Evolutionary conservation across 345 rosid genomes (phyloP), one percentile per base, ranked within the genome.

Genomic region (Gossypium stocksii): DNA sequence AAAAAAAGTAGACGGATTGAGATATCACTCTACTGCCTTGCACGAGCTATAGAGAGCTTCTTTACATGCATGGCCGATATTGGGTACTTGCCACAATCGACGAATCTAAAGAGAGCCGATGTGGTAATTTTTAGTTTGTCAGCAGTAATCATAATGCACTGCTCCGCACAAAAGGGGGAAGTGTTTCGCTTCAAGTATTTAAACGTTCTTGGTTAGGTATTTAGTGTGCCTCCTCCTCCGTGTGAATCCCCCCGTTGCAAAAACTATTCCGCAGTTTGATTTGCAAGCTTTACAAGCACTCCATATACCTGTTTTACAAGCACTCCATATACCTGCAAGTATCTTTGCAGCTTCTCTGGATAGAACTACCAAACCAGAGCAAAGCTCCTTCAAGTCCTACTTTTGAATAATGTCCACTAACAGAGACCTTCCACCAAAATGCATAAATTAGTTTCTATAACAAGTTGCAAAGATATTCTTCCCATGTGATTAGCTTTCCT

Each of bases 1-100:
- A 94, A 94, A 88, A 94, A 89, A 78, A 92, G 98, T 83, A 87
- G 97, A 81, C 87, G 97, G 66, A 92, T 89, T 14, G 97, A 94
- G 82, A 88, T 91, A 78, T 91, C 98, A 51, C 91, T 94, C 13
- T 94, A 92, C 83, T 92, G 98, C 85, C 88, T 94, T 48, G 90
- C 97, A 12, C 86, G 98, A 60, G 97, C 97, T 48, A 87, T 91
- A 25, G 97, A 94, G 84, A 92, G 97, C 87, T 94, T 94, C 89
- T 92, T 86, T 80, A 81, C 87, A 14, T 91, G 93, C 84, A 78
- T 87, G 89, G 78, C 80, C 2, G 97, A 92, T 57, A 74, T 64
- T 0, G 97, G 97, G 46, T 92, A 89, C 77, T 78, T 92, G 71
- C 89, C 90, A 0, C 72, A 76, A 22, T 80, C 85, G 2, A 85